A percentile compares a stretch with the other conserved stretches of the same genome.
phyloP scores from a whole-genome alignment of 768 basidiomycete species.

The Sarcodon aspratus region DNA sequence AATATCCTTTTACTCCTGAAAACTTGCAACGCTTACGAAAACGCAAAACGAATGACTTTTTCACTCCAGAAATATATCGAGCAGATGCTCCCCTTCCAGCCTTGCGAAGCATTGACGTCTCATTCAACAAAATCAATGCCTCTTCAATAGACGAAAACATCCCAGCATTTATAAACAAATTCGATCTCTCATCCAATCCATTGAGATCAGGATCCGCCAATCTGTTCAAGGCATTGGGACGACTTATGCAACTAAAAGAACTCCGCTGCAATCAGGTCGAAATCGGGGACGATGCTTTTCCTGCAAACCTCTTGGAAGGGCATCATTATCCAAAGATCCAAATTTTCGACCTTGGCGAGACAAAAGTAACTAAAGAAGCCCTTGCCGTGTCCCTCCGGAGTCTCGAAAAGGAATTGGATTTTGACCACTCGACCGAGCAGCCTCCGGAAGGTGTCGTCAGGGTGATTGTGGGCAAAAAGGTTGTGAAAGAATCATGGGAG shows the following conservation, averaged over 20 bases:
- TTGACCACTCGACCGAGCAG: slow-evolving; percentile 34
- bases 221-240: slow-evolving; percentile 19
- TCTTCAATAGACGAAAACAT: slow-evolving; percentile 40
- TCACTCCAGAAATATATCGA: slow-evolving; percentile 48
- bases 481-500: slow-evolving; percentile 73
- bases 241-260: slow-evolving; percentile 43
- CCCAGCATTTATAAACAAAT: slow-evolving; percentile 41
- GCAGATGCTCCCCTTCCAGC: slow-evolving; percentile 56
- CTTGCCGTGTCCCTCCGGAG: slow-evolving; percentile 30
- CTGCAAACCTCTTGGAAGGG: slow-evolving; percentile 22
- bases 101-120: slow-evolving; percentile 51
- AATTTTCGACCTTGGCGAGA: slow-evolving; percentile 58
- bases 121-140: slow-evolving; percentile 55
- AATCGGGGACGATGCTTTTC: slow-evolving; percentile 51
- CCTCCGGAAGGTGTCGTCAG: slow-evolving; percentile 39
- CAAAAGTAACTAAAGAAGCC: slow-evolving; percentile 37
- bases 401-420: slow-evolving; percentile 39
- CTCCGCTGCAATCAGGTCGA: slow-evolving; percentile 43
- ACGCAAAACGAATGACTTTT: slow-evolving; percentile 34
- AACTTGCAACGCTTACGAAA: background rate
- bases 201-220: slow-evolving; percentile 32
- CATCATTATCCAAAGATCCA: slow-evolving; percentile 39
- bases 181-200: slow-evolving; percentile 61
- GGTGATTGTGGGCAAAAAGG: slow-evolving; percentile 57
- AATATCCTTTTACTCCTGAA: slow-evolving; percentile 34